Conservation (phyloP, 106 monocot genomes). For the Dendrobium huoshanense region DNA sequence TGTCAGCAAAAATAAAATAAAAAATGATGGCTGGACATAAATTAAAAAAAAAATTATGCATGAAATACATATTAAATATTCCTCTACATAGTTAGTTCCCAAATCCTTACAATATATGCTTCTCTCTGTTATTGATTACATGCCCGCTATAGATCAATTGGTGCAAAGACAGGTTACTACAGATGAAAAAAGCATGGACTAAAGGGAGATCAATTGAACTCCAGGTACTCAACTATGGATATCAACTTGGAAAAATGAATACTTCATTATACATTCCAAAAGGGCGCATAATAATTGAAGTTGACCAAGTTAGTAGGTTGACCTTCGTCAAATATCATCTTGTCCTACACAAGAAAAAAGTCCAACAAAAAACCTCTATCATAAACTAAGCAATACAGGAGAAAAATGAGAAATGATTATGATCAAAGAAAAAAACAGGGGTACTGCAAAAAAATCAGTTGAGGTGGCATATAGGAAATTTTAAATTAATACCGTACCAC, state of each 20-base stretch:
- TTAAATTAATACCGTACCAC: no score
- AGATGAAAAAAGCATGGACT: neutral
- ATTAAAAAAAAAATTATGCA: neutral
- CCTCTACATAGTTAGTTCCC: neutral
- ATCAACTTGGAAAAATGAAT: neutral
- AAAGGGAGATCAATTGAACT: neutral
- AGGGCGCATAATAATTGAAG: neutral
- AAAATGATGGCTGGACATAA: neutral
- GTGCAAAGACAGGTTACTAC: neutral
- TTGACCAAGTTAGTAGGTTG: slow-evolving; percentile 4
- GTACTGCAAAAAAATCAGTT: neutral
- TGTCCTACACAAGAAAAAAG: slow-evolving; percentile 1
- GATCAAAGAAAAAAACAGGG: neutral
- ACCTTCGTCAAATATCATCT: slow-evolving; percentile 2
- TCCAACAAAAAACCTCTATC: neutral
- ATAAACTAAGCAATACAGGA: neutral
- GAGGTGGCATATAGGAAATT: no score
- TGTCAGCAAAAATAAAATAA: neutral
- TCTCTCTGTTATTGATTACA: neutral
- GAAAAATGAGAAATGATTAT: neutral
- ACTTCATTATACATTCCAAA: slow-evolving; percentile 1
- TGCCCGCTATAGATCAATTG: neutral
- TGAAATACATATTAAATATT: neutral
- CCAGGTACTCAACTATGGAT: neutral
- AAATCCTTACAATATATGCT: neutral